phyloP scores from a whole-genome alignment of 2,329 filamentous ascomycete genomes.

The Colletotrichum filicis region DNA sequence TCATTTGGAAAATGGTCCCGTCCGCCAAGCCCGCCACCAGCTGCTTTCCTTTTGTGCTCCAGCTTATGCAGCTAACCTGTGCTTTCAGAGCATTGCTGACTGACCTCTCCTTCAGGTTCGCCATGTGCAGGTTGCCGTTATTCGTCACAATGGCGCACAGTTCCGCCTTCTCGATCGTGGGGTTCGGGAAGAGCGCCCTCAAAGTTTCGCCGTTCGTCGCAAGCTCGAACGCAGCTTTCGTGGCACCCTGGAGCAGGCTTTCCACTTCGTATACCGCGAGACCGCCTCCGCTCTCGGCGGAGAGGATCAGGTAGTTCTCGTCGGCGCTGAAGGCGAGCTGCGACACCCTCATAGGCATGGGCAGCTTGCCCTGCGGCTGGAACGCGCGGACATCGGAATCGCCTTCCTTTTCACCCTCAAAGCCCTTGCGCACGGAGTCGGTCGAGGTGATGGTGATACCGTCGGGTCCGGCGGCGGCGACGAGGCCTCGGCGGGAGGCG shows the following conservation, averaged over 20 bases:
- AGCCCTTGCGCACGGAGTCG: slow-evolving; percentile 80
- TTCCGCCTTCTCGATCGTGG: slow-evolving; percentile 76
- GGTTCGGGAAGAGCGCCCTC: slow-evolving; percentile 83
- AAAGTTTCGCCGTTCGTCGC: slow-evolving; percentile 80
- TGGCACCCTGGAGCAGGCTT: slow-evolving; percentile 72
- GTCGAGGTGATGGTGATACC: slow-evolving; percentile 81
- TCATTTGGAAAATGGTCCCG: slow-evolving; percentile 85
- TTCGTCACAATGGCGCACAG: slow-evolving; percentile 84
- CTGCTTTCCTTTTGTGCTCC: slow-evolving; percentile 95
- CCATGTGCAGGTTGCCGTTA: slow-evolving; percentile 85
- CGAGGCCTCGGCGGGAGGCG: slow-evolving; percentile 80
- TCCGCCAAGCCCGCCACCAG: slow-evolving; percentile 86
- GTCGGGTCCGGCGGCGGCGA: slow-evolving; percentile 89
- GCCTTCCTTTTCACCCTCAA: slow-evolving; percentile 66
- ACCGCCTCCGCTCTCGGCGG: slow-evolving; percentile 83
- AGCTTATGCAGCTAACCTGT: slow-evolving; percentile 85
- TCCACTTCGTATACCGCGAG: slow-evolving; percentile 85
- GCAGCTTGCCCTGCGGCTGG: slow-evolving; percentile 77
- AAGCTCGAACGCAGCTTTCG: slow-evolving; percentile 78
- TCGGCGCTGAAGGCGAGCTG: slow-evolving; percentile 93
- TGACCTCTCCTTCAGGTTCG: slow-evolving; percentile 77
- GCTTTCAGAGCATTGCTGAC: slow-evolving; percentile 74
- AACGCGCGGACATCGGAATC: slow-evolving; percentile 77
- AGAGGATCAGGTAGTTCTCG: slow-evolving; percentile 85
- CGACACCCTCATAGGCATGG: slow-evolving; percentile 80